Percentiles rank a stretch among this genome's conserved stretches.
These are phyloP conservation scores for Buddleja alternifolia DNA, from an alignment of 257 asterid species.

Conservation along the genomic window DNA sequence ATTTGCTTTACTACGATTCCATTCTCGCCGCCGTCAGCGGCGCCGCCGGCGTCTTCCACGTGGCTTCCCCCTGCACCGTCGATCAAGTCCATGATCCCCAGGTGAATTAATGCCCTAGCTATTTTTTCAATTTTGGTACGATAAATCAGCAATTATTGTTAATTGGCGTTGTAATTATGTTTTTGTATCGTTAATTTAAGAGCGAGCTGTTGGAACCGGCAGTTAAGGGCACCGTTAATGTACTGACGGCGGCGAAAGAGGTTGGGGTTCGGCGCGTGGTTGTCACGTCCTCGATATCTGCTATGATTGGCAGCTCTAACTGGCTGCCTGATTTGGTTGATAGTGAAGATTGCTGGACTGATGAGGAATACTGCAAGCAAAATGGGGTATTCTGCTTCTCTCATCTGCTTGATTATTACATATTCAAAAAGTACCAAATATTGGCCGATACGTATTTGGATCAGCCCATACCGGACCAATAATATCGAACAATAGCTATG, in stretches of 20 bases:
- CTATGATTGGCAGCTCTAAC: conserved; percentile 65
- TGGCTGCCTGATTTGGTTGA: conserved; percentile 68
- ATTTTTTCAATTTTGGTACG: background rate
- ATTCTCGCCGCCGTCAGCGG: conserved; percentile 62
- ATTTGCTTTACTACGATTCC: conserved; percentile 70
- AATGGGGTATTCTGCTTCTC: conserved; percentile 57
- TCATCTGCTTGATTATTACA: conserved; percentile 3
- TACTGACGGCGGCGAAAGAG: conserved; percentile 86
- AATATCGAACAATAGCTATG: too few relatives aligned
- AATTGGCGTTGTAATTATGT: background rate
- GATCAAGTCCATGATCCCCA: conserved; percentile 70
- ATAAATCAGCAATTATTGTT: background rate
- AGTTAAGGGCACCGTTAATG: conserved; percentile 78
- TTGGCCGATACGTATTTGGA: too few relatives aligned
- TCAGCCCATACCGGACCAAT: too few relatives aligned
- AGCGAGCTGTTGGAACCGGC: conserved; percentile 81
- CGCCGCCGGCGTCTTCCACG: conserved; percentile 67
- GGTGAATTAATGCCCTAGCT: conserved; percentile 36
- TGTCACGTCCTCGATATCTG: conserved; percentile 78
- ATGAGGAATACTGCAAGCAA: conserved; percentile 75
- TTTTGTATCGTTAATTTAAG: conserved; percentile 38
- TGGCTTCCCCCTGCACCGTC: conserved; percentile 76
- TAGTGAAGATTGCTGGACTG: conserved; percentile 92
- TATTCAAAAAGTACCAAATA: too few relatives aligned
- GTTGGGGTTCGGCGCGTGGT: conserved; percentile 87